Base-by-base conservation (phyloP, 2,329 filamentous ascomycete species). In the Fusarium sp. region DNA sequence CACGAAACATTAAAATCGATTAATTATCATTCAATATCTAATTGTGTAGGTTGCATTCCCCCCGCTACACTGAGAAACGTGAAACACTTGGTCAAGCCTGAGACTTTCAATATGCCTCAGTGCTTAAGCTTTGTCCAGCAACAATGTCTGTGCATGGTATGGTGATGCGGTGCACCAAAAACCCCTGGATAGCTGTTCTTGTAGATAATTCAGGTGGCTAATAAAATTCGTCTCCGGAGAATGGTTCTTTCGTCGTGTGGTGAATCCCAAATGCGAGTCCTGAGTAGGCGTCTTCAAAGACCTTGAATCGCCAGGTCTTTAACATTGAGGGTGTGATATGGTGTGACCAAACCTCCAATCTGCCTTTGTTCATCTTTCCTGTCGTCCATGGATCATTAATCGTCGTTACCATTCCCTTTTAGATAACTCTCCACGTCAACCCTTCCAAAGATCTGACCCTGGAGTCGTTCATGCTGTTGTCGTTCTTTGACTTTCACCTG, bases 401-500 rank as follows among this genome's bases (percentile, higher is more conserved):
- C 71, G 13, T 74, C 73, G 7, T 54, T 65, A 39, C 76, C 74
- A 58, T 75, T 67, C 4, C 78, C 78, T 46, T 89, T 86, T 19
- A 96, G 78, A 75, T 96, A 96, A 74, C 84, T 88, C 72, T 94
- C 88, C 55, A 96, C 81, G 68, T 95, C 91, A n/a, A 91, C 86
- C 68, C 87, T 89, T 20, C 87, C 85, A 78, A 92, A 95, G 65
- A 97, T 91, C 79, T 92, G 84, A 70, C 88, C 83, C 67, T 89
- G 85, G 61, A 97, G 76, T 72, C 80, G 88, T 62, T 92, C 87
- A 19, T 85, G 83, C 64, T 83, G 89, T 75, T 81, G 88, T 79
- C 83, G 90, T 58, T 90, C 88, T 65, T 89, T 86, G 43, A 82
- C 79, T 4, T 87, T 88, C 74, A 85, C 78, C 75, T 87, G 88